Evolutionary conservation across 1,284 basidiomycete species (phyloP), one percentile per base, ranked within the genome.

Genomic region (Malassezia caprae): DNA sequence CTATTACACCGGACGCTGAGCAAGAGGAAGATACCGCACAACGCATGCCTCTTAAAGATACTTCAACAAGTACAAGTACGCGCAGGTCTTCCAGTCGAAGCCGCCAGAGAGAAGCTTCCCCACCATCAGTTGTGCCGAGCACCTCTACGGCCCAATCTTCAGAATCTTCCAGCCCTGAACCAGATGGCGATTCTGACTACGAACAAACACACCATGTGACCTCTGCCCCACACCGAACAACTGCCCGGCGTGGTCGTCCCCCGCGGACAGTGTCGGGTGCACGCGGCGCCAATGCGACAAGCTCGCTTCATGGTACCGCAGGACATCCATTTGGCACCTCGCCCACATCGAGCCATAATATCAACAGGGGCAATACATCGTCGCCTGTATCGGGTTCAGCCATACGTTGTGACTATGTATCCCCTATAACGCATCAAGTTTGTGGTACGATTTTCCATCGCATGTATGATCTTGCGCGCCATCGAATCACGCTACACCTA

Each of bases 371-470:
- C 23, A 49, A 13, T 27, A 32, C 32, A 17, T 26, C 51, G 24
- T 27, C 37, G 21, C 23, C 50, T 10, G 39, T 47, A 12, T 50
- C 39, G 12, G 37, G 28, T 1, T 42, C 48, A 0, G 51, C 52
- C 11, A 68, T 63, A 11, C 63, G 62, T n/a, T 74, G 72, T 58
- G 67, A 74, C 59, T 74, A 73, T 44, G 56, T 69, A 12, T 65
- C 62, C 13, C 72, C 70, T 17, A 37, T 70, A 26, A 72, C 62
- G 8, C 59, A 60, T 23, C 43, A 57, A n/a, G 47, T 50, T 6
- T 74, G 72, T 37, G 61, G 66, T n/a, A 73, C 68, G 0, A 61
- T 61, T 7, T 74, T 74, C 62, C 72, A 74, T 41, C 62, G 72
- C 23, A 68, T 65, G 27, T 74, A 74, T 57, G 72, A 74, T 48